Evolutionary conservation across 805 yeast species (phyloP), one percentile per base, ranked within the genome.

Genomic region (Pachysolen tannophilus): DNA sequence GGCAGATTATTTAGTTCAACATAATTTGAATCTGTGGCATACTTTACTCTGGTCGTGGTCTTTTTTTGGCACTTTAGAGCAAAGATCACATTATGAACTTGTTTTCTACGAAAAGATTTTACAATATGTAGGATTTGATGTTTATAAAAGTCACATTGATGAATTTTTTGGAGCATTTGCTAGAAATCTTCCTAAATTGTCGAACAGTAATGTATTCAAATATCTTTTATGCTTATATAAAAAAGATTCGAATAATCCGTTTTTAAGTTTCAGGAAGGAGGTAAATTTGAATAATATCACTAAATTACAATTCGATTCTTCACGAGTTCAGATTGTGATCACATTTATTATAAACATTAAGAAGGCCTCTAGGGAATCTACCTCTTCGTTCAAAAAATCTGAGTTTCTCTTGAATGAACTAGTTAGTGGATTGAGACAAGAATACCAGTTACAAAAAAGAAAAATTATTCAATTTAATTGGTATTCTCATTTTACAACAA

Each of bases 81-180:
- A 37, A 21, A 25, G 40, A 33, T 35, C 29, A 23, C 14, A 9
- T 11, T 37, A 33, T 9, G 40, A 37, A 15, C 30, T 37, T 10
- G 18, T n/a, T 4, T 26, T 37, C 15, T 30, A 29, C 11, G 28
- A 37, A 18, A 19, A 2, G 11, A 20, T 37, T n/a, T 15, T 37
- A 5, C 37, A 32, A 19, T 5, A 16, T 18, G 23, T 14, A 5
- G 17, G 10, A 3, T 8, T 15, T 6, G 19, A 31, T 13, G 26
- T 10, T 19, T 11, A 10, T 14, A 5, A 16, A 13, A 23, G 16
- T 2, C 21, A 11, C 20, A 28, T 3, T 4, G 38, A 35, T 2
- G 18, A 33, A 5, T 33, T 37, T 19, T 19, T 30, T 8, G 20
- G 9, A 11, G 20, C 20, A 13, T 29, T 37, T 6, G 19, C 36